Evolutionary conservation across 139 green algal genomes (phyloP), one percentile per base, ranked within the genome.

Genomic region (Medakamo hakoo): DNA sequence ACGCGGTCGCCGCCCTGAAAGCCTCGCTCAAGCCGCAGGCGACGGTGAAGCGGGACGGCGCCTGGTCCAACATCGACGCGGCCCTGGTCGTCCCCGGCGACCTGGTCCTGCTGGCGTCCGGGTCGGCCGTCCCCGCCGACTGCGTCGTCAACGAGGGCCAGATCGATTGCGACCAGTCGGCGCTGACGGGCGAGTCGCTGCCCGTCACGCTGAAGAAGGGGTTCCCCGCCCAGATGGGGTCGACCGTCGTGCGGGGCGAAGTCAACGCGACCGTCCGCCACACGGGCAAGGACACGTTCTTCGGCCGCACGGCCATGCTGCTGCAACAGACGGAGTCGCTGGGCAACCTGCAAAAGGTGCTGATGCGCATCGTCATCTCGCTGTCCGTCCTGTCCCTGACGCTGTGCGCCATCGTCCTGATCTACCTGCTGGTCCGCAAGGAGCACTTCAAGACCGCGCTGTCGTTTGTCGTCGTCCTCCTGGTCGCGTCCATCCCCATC

Each of bases 151-250:
- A 86, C 72, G 68, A 84, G 40, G 76, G 76, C 26, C 68, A 63
- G n/a, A 70, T 91, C 52, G 71, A 82, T 49, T 73, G 91, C 4
- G 86, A 94, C 67, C 83, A 94, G 81, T 77, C 83, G 4, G 85
- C 87, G 2, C 74, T 95, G 4, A 94, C 83, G 0, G 87, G 86
- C 24, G 86, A 94, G 82, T 94, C 86, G 0, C 78, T 94, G 60
- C 83, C 86, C 5, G 86, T 91, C 24, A 86, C 83, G 32, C 83
- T 87, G 77, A 73, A 73, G 52, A 57, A 64, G 28, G 86, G 86
- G 24, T 76, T 86, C 68, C 72, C 59, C n/a, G 71, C 79, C 56
- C 90, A 92, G 81, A 93, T 93, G 84, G 86, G 86, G 26, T 88
- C 80, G 48, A 94, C 79, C 20, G 80, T 86, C 28, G 75, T 71